Conservation (phyloP, 768 basidiomycete species). For the Suillus subaureus region DNA sequence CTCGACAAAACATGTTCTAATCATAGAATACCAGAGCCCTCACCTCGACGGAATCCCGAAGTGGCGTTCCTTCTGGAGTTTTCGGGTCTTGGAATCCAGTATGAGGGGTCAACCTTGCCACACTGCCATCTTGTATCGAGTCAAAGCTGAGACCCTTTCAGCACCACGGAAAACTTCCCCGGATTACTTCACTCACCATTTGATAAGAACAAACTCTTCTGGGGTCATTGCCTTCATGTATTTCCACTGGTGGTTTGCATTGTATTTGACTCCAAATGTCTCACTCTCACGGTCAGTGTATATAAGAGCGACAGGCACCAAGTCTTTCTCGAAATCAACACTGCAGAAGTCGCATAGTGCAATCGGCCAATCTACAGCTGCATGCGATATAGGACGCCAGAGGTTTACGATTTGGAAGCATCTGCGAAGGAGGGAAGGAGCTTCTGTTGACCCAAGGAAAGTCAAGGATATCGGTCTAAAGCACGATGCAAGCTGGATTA, state of each 20-base stretch:
- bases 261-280: no score
- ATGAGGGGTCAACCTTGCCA: constrained; percentile 36
- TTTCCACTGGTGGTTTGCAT: constrained; percentile 26
- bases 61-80: constrained; percentile 32
- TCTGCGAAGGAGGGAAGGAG: constrained; percentile 38
- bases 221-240: constrained; percentile 46
- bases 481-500: constrained; percentile 88
- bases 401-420: constrained; percentile 58
- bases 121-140: constrained; percentile 38
- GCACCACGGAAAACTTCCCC: neutral
- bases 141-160: constrained; percentile 29
- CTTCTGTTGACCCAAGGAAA: constrained; percentile 64
- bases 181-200: constrained; percentile 40
- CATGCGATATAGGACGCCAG: constrained; percentile 52
- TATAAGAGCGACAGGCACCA: no score
- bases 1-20: neutral
- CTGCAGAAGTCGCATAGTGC: constrained; percentile 50
- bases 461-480: constrained; percentile 87
- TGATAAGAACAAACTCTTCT: constrained; percentile 50
- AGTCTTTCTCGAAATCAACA: constrained; percentile 29
- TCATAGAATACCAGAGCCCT: constrained; percentile 20
- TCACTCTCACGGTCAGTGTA: no score
- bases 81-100: constrained; percentile 39
- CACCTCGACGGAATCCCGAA: constrained; percentile 38
- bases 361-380: constrained; percentile 51